Evolutionary conservation across 2,329 filamentous ascomycete genomes (phyloP).

Genomic region (Claviceps sp.): DNA sequence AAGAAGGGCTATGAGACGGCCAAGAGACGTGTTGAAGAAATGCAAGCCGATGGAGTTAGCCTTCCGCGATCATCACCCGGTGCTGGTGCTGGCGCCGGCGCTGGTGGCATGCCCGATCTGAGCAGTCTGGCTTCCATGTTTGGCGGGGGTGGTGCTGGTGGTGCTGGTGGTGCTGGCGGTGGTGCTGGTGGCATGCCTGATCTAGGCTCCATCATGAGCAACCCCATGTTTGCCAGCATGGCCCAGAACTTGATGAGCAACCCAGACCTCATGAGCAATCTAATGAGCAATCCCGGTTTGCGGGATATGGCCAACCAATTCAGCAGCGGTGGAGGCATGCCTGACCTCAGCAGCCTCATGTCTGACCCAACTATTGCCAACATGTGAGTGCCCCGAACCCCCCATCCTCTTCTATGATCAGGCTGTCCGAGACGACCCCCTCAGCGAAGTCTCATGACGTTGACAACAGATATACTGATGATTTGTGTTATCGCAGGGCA

Average conservation of each 20-base stretch:
- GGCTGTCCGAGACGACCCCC: too few relatives aligned
- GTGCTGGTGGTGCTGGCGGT: slow-evolving; percentile 26
- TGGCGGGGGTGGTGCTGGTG: slow-evolving; percentile 39
- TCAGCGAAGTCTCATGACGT: too few relatives aligned
- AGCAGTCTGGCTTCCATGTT: slow-evolving; percentile 59
- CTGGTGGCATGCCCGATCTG: slow-evolving; percentile 59
- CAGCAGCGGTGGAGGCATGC: slow-evolving; percentile 69
- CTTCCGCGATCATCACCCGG: slow-evolving; percentile 35
- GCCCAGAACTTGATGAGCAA: slow-evolving; percentile 96
- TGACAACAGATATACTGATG: background rate
- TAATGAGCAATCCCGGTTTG: slow-evolving; percentile 89
- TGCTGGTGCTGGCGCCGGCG: slow-evolving; percentile 39
- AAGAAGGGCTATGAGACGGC: slow-evolving; percentile 94
- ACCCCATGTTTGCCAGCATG: slow-evolving; percentile 97
- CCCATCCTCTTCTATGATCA: too few relatives aligned
- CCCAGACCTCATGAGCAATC: slow-evolving; percentile 76
- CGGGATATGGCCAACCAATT: slow-evolving; percentile 79
- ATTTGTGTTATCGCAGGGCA: slow-evolving; percentile 20
- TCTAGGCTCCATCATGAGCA: slow-evolving; percentile 77
- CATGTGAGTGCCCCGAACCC: slow-evolving; percentile 53
- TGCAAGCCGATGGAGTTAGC: slow-evolving; percentile 36
- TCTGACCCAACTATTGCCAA: slow-evolving; percentile 83
- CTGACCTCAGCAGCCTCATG: slow-evolving; percentile 77
- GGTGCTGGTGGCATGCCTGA: slow-evolving; percentile 77
- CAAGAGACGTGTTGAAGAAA: slow-evolving; percentile 72